Evolutionary conservation across 208 protist species (phyloP).

Genomic region (Trypanosoma brucei): DNA sequence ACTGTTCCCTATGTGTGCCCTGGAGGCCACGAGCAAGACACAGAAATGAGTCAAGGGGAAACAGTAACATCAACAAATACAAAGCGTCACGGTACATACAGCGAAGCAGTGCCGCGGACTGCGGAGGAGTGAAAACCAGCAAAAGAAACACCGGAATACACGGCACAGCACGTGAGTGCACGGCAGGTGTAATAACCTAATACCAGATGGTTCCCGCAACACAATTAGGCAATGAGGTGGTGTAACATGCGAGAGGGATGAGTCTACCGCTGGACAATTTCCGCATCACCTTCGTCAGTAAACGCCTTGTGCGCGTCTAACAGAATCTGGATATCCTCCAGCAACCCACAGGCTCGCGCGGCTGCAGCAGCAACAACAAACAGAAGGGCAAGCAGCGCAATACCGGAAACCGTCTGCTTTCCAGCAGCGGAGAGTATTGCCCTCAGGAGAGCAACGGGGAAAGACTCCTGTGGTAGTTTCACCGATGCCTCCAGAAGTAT

Average conservation of each 20-base stretch:
- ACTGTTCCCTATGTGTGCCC: not conserved
- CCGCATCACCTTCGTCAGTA: not conserved
- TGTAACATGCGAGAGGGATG: too few relatives aligned
- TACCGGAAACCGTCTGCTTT: slow-evolving; percentile 63
- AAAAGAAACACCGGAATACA: too few relatives aligned
- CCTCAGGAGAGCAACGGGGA: slow-evolving; percentile 29
- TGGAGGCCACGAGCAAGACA: not conserved
- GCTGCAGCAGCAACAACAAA: slow-evolving; percentile 37
- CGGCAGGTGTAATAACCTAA: too few relatives aligned
- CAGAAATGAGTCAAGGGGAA: not conserved
- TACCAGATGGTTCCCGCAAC: too few relatives aligned
- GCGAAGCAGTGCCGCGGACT: too few relatives aligned
- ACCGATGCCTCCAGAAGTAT: slow-evolving; percentile 20
- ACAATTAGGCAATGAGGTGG: too few relatives aligned
- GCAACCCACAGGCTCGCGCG: slow-evolving; percentile 30
- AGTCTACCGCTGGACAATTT: not conserved
- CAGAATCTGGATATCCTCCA: slow-evolving; percentile 70
- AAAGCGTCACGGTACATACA: not conserved
- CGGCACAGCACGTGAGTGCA: too few relatives aligned
- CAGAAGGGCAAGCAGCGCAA: slow-evolving; percentile 43
- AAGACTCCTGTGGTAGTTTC: slow-evolving; percentile 5
- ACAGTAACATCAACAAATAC: not conserved
- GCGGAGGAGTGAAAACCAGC: too few relatives aligned
- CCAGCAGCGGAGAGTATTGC: slow-evolving; percentile 43
- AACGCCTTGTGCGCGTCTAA: slow-evolving; percentile 51